Evolutionary conservation across 345 rosid species (phyloP).

Genomic region (Salix udensis): DNA sequence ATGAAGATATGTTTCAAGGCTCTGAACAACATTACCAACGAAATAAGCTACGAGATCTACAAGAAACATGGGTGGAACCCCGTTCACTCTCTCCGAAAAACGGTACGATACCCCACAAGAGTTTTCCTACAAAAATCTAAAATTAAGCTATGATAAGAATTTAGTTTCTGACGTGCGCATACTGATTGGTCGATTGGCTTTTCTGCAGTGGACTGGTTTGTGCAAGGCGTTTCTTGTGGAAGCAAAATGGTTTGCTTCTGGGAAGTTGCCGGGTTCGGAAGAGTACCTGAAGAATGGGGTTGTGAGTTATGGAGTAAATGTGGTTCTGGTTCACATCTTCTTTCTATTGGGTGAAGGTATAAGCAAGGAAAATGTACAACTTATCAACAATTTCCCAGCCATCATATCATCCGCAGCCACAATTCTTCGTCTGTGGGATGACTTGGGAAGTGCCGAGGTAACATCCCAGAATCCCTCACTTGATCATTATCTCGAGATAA

Average conservation of each 20-base stretch:
- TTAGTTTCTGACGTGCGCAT: too few species aligned
- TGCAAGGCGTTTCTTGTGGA: slow-evolving; percentile 55
- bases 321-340: slow-evolving; percentile 44
- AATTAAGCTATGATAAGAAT: too few species aligned
- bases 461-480: too few species aligned
- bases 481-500: too few species aligned
- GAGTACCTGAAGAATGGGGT: slow-evolving; percentile 59
- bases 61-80: too few species aligned
- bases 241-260: slow-evolving; percentile 51
- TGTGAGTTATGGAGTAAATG: slow-evolving; percentile 49
- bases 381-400: slow-evolving; percentile 30
- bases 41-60: too few species aligned
- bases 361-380: slow-evolving; percentile 28
- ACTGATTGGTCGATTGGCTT: too few species aligned
- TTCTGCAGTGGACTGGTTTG: slow-evolving; percentile 48
- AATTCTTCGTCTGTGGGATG: slow-evolving; percentile 50
- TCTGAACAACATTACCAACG: too few species aligned
- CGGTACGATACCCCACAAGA: too few species aligned
- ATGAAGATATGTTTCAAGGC: too few species aligned
- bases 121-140: too few species aligned
- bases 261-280: slow-evolving; percentile 28
- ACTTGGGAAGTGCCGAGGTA: slow-evolving; percentile 60
- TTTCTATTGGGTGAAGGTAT: slow-evolving; percentile 43
- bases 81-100: too few species aligned
- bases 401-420: slow-evolving; percentile 38